These are phyloP conservation scores for Colletotrichum scovillei DNA, from an alignment of 2,329 filamentous ascomycete genomes.

Conservation along the genomic window DNA sequence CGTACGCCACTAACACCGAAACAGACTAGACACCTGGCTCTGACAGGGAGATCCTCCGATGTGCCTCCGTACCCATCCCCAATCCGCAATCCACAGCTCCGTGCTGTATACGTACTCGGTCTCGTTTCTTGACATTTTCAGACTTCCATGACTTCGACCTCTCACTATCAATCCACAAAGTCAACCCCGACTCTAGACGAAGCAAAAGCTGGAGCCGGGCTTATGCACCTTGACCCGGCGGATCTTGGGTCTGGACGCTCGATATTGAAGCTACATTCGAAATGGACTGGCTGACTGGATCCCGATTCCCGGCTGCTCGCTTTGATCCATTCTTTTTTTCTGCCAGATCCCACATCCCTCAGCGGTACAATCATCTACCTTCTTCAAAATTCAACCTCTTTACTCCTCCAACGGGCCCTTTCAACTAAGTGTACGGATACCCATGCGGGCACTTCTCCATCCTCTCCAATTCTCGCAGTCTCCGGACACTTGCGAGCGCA, in stretches of 20 bases:
- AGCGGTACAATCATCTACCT: not conserved
- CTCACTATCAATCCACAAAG: too few species aligned
- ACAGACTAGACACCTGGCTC: not conserved
- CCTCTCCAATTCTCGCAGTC: not conserved
- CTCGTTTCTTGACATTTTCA: slow-evolving; percentile 19
- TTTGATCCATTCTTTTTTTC: not conserved
- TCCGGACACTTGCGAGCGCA: not conserved
- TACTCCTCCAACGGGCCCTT: not conserved
- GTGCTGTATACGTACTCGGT: not conserved
- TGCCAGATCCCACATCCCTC: not conserved
- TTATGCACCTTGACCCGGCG: not conserved
- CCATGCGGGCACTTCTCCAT: not conserved
- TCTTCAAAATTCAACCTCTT: not conserved
- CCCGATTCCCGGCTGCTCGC: not conserved
- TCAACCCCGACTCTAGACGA: not conserved
- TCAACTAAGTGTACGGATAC: too few species aligned
- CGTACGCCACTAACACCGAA: not conserved
- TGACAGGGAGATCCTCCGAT: slow-evolving; percentile 25
- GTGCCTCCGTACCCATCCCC: slow-evolving; percentile 17
- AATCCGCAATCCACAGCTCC: not conserved
- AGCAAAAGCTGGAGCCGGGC: not conserved
- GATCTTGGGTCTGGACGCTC: not conserved
- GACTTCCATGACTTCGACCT: not conserved
- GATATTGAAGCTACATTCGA: not conserved
- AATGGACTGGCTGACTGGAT: not conserved